A percentile compares a stretch with the other conserved stretches of the same genome.
These are phyloP conservation scores for Chloranthus sessilifolius DNA, from an alignment of 164 flowering plant genomes.

Conservation along the genomic window DNA sequence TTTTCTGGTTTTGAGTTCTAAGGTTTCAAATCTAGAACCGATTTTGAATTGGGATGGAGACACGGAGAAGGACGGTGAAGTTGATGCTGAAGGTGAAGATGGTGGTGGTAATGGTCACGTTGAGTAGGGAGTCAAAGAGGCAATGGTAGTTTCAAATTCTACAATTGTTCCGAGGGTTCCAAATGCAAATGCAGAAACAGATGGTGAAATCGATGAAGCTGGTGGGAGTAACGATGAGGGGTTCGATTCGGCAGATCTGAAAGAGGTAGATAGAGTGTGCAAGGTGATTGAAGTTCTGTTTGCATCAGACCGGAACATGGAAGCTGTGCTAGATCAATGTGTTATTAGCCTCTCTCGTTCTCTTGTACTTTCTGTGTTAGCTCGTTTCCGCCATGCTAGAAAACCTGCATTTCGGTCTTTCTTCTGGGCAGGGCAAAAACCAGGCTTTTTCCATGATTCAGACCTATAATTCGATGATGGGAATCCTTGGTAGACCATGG, in stretches of 20 bases:
- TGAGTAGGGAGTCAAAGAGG: no score
- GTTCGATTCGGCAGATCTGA: conserved; percentile 31
- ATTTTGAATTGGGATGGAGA: no score
- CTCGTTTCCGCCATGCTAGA: conserved; percentile 59
- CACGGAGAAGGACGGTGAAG: no score
- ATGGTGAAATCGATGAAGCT: conserved; percentile 10
- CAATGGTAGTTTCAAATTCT: no score
- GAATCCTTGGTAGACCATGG: conserved; percentile 77
- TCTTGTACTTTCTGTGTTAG: conserved; percentile 61
- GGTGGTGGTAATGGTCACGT: no score
- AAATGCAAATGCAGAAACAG: no score
- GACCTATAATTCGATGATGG: conserved; percentile 73
- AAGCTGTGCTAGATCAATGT: conserved; percentile 76
- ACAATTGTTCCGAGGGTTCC: no score
- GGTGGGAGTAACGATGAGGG: conserved; percentile 13
- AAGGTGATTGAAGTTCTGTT: conserved; percentile 83
- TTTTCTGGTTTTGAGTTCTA: no score
- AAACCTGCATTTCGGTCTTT: conserved; percentile 83
- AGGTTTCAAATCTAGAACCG: no score
- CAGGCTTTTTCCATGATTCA: conserved; percentile 65
- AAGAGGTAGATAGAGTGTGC: conserved; percentile 64
- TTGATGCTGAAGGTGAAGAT: no score
- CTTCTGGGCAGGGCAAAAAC: conserved; percentile 56
- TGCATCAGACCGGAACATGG: conserved; percentile 77
- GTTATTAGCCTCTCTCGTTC: conserved; percentile 49